Evolutionary conservation across 2,329 filamentous ascomycete genomes (phyloP), one percentile per base, ranked within the genome.

Genomic region (Penicillium sp.): DNA sequence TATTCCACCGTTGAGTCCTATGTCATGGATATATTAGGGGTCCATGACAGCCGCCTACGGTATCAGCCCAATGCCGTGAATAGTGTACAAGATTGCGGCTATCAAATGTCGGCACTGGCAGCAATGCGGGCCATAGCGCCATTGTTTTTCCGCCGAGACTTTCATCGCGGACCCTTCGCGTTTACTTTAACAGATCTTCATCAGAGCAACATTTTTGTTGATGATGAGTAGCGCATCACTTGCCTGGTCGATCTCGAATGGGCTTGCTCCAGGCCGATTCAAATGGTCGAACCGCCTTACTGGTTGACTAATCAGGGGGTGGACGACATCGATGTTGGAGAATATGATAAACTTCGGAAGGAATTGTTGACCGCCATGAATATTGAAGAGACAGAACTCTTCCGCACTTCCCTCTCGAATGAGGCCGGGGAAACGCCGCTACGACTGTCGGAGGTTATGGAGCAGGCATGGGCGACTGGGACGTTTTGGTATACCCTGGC

Each of bases 161-260:
- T 66, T 13, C 48, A 54, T 7, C 45, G 54, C 13, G 64, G 68
- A 5, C 63, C 63, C 1, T 71, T 68, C 41, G 37, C 58, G 25
- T 50, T 58, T 33, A 51, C 33, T 3, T 50, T 70, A n/a, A 69
- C 64, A 16, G 67, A 71, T 45, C 42, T 71, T 7, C 62, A 70
- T 34, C 51, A 54, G 39, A 65, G 63, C 38, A 56, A 57, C 27
- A 50, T 56, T 8, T 32, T 48, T 18, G 48, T 53, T 21, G 45
- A 53, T 39, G 32, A 49, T 16, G 14, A 49, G 10, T 55, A 50
- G 52, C 28, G 47, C 14, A 45, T 55, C 20, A 48, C 15, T 3
- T 47, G 32, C 15, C 9, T 49, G 13, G 41, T 53, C 14, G 45
- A 53, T 36, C 34, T 51, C 4, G 50, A 53, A 38, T 53, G 37